These are phyloP conservation scores for Aurifilum marmelostoma DNA, from an alignment of 2,329 filamentous ascomycete genomes.

Conservation along the genomic window DNA sequence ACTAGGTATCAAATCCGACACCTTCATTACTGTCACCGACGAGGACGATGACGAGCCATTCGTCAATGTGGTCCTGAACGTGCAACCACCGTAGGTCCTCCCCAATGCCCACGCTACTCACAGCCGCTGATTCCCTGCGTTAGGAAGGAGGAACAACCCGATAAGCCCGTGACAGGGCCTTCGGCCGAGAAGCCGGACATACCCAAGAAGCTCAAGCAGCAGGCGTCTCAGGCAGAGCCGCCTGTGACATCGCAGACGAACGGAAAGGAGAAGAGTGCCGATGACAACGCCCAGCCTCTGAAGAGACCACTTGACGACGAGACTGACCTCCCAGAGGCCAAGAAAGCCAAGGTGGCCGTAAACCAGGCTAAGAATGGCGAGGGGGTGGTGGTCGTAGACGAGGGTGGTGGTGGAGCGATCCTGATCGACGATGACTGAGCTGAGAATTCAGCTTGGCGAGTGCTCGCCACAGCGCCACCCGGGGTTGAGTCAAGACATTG, in stretches of 20 bases:
- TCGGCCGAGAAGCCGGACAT: conserved; percentile 51
- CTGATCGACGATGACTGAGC: conserved; percentile 66
- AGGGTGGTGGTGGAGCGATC: conserved; percentile 60
- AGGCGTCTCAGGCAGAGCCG: conserved; percentile 41
- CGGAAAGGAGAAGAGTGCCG: conserved; percentile 45
- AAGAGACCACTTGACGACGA: conserved; percentile 54
- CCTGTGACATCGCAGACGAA: conserved; percentile 47
- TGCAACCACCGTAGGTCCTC: conserved; percentile 62
- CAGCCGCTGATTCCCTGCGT: conserved; percentile 35
- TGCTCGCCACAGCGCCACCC: background rate
- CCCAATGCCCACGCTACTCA: conserved; percentile 14
- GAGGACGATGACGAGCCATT: conserved; percentile 74
- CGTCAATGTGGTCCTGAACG: conserved; percentile 77
- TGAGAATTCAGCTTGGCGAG: background rate
- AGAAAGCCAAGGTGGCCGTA: conserved; percentile 46
- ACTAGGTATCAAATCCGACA: conserved; percentile 69
- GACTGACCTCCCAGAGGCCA: conserved; percentile 42
- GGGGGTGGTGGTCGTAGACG: conserved; percentile 55
- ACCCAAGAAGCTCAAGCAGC: conserved; percentile 58
- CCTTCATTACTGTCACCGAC: conserved; percentile 83
- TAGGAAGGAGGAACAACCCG: conserved; percentile 48
- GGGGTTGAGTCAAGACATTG: conserved; percentile 39
- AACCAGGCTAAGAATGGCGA: conserved; percentile 45
- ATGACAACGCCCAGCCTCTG: conserved; percentile 42
- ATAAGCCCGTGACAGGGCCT: conserved; percentile 58